phyloP scores from a whole-genome alignment of 1,284 basidiomycete species.

The Cryptococcus hybrid region DNA sequence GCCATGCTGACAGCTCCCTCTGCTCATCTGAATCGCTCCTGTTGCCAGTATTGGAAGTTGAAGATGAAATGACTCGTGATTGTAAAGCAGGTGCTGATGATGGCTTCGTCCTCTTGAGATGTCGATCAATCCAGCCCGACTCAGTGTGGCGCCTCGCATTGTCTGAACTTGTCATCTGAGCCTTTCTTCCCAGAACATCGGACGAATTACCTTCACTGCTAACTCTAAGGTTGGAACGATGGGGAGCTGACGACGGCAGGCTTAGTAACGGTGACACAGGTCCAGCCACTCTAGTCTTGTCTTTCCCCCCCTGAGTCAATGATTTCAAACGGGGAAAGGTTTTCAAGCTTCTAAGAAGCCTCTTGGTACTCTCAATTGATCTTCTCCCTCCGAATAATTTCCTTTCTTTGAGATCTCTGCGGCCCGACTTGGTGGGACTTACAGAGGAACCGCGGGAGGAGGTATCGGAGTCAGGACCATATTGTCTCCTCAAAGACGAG shows the following conservation, averaged over 20 bases:
- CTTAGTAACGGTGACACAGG: neutral
- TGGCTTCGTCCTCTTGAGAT: constrained; percentile 2
- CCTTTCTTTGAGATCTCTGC: neutral
- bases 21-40: neutral
- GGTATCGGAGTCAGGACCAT: constrained; percentile 14
- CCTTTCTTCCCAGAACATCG: neutral
- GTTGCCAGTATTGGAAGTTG: neutral
- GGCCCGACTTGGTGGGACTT: constrained; percentile 22
- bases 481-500: constrained; percentile 11
- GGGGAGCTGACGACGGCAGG: neutral
- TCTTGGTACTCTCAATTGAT: constrained; percentile 32
- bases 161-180: neutral
- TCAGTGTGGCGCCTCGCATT: constrained; percentile 19
- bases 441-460: constrained; percentile 8
- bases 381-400: constrained; percentile 5
- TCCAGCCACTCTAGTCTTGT: neutral
- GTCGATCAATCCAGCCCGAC: constrained; percentile 19
- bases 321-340: constrained; percentile 27
- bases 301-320: neutral
- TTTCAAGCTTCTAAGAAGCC: constrained; percentile 32
- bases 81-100: neutral
- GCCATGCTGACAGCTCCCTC: neutral
- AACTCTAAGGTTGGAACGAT: neutral
- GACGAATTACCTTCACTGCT: neutral
- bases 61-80: no score